Base-by-base conservation (phyloP, 2,329 filamentous ascomycete species). In the Orbilia oligospora region DNA sequence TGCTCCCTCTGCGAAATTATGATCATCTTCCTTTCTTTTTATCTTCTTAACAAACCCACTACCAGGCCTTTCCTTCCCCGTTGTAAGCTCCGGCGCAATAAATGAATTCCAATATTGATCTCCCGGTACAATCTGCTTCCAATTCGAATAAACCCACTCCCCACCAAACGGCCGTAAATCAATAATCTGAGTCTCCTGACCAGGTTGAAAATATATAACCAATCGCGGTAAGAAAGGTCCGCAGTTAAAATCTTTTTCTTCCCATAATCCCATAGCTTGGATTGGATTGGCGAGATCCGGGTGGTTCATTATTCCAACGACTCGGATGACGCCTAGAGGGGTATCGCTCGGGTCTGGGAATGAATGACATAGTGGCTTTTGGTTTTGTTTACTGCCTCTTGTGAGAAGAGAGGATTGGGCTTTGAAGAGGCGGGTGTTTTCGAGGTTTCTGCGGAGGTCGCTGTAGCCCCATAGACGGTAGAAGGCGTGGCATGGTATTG, bases 91-190 rank as follows among this genome's bases (percentile, higher is more conserved):
- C 5, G 72, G 72, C 16, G 44, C 20, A 5, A 76, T 51, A 10
- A 41, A 70, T 6, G 22, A 20, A 1, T 46, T 27, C 72, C 72
- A 76, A 9, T 56, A 36, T 4, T 9, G 10, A 38, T 69, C 66
- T 1, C 16, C 46, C 0, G 72, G 72, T 5, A 76, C 9, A 16
- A 76, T 65, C 16, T 76, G 66, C 38, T 51, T 76, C 66, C 72
- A 76, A 27, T 76, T 76, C 3, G 72, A 49, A 33, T 70, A 76
- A 1, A 70, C 72, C 46, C 30, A 24, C n/a, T 76, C 72, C n/a
- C 24, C 66, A 27, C 65, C 66, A 36, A 76, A 70, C 18, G 16
- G n/a, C 5, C 66, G 46, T 3, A 76, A 38, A 18, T 76, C 72
- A 20, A 76, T 65, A 1, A 64, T 56, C 41, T 76, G 72, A 18